Conservation (phyloP, 2,329 filamentous ascomycete genomes). For the Alternaria triticimaculans region DNA sequence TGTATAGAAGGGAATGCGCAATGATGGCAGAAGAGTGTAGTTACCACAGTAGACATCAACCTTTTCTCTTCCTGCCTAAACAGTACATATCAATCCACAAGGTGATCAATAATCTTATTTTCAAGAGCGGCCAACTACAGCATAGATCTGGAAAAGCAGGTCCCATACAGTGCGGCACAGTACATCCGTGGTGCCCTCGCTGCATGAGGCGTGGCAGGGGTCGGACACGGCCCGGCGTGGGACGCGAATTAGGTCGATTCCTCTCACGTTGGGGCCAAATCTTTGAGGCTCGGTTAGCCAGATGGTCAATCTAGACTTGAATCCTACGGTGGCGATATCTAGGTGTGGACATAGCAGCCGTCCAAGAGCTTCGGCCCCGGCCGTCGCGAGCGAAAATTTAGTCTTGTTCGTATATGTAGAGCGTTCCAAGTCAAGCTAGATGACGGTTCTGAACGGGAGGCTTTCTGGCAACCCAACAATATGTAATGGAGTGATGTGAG, state of each 20-base stretch:
- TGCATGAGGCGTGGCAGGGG: background rate
- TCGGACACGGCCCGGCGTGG: background rate
- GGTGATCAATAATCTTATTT: background rate
- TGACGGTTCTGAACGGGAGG: background rate
- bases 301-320: background rate
- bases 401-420: background rate
- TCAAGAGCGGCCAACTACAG: background rate
- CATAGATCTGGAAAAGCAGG: background rate
- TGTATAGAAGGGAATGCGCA: background rate
- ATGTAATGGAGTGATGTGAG: background rate
- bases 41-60: background rate
- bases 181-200: background rate
- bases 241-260: background rate
- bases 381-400: background rate
- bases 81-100: background rate
- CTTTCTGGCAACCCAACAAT: background rate
- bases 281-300: background rate
- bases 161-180: background rate
- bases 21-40: background rate
- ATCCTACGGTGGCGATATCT: background rate
- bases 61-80: background rate
- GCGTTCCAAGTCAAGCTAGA: background rate
- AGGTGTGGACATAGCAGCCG: background rate
- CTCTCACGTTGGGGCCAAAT: background rate
- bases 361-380: background rate